These are phyloP conservation scores for Madurella mycetomatis DNA, from an alignment of 2,329 filamentous ascomycete species.

Conservation along the genomic window DNA sequence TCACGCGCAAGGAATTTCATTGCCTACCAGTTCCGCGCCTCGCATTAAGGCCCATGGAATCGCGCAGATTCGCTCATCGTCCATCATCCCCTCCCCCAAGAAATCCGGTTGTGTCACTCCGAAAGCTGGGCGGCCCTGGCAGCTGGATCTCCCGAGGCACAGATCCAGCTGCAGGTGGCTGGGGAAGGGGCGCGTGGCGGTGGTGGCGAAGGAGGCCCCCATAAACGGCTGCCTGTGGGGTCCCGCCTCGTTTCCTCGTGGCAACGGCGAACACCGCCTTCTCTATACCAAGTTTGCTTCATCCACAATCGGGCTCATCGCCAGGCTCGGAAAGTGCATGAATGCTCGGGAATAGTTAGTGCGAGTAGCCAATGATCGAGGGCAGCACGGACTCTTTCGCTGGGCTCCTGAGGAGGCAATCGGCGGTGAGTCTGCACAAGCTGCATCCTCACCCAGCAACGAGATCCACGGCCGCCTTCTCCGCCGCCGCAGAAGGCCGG, in stretches of 20 bases:
- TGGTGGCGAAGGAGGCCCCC: conserved; percentile 10
- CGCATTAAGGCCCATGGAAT: no score
- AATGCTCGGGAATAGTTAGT: not conserved
- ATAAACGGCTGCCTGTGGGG: conserved; percentile 2
- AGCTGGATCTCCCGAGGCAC: not conserved
- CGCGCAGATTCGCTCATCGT: not conserved
- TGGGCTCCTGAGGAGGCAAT: conserved; percentile 10
- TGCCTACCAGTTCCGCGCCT: not conserved
- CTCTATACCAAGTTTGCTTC: not conserved
- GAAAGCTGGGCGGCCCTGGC: no score
- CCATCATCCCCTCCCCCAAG: no score
- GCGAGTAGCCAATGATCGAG: not conserved
- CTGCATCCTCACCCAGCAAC: conserved; percentile 12
- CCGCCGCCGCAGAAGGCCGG: not conserved
- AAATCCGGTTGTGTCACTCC: not conserved
- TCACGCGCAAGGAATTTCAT: not conserved
- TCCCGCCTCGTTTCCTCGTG: conserved; percentile 9
- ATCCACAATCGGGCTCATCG: not conserved
- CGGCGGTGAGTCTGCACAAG: conserved; percentile 16
- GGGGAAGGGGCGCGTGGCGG: conserved; percentile 12
- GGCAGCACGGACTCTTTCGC: conserved; percentile 3
- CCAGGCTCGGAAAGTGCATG: not conserved
- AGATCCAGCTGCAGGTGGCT: conserved; percentile 2
- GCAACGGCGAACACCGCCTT: conserved; percentile 7
- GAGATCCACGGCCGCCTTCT: not conserved